Evolutionary conservation across 139 green algal genomes (phyloP), one percentile per base, ranked within the genome.

Genomic region (Chlamydomonas schloesseri): DNA sequence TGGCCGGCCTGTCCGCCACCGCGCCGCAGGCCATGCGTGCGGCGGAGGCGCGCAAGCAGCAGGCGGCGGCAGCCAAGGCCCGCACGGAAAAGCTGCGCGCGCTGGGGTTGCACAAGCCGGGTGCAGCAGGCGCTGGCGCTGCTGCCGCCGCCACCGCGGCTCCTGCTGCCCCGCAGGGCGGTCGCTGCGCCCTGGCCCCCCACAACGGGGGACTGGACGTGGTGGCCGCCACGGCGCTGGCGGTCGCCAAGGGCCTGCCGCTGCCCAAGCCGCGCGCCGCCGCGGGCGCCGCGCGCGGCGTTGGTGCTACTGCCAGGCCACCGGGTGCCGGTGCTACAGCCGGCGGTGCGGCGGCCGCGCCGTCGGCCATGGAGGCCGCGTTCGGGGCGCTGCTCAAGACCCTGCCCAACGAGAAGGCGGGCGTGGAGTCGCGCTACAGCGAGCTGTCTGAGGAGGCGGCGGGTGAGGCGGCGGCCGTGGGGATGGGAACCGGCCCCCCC

Each of bases 41-140:
- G 62, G 79, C 79, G 33, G 79, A 74, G 37, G 67, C 65, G 21
- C 65, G 67, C 31, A 85, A 85, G 67, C 79, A 85, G 79, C 65
- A 76, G 47, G 79, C 67, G 13, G 65, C 64, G 9, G 47, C 67
- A 15, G 79, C 67, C 31, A 85, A 85, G 67, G 79, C 68, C 4
- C 65, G 50, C 0, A 33, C 46, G 0, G 79, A 85, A 3, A 85
- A 85, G 31, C 79, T 85, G 21, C 68, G 55, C 65, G 13, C 68
- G 1, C 28, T 85, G 11, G 79, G 79, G 0, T 13, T 85, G 46
- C 60, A 24, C 42, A 50, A 50, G 78, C 21, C 60, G 1, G 24
- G 31, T 24, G 23, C 57, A 0, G 24, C 60, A 36, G 58, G 37
- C 3, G 75, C 55, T 20, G 42, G 26, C 31, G 64, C 46, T 64